Evolutionary conservation across 768 basidiomycete species (phyloP), one percentile per base, ranked within the genome.

Genomic region (Lenzites betulinus): DNA sequence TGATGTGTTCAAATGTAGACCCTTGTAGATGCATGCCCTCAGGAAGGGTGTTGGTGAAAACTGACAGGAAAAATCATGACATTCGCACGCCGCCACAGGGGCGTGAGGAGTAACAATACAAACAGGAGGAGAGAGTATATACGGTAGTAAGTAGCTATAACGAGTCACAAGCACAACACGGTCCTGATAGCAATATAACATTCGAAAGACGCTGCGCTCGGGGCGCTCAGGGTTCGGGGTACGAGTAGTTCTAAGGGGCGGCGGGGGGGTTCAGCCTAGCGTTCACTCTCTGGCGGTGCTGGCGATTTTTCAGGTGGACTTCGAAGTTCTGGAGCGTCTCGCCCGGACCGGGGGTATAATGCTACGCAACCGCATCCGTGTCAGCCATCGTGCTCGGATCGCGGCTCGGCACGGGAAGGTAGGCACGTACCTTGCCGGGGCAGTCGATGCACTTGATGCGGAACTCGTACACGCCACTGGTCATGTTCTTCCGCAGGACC

Each of bases 261-360:
- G 57, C 35, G 20, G 62, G 52, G 13, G 60, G 64, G 18, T 60
- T 56, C 41, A 78, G 26, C 44, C 91, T 87, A 23, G 83, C 81
- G 66, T 83, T 85, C 33, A 93, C 92, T 53, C 86, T 83, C 63
- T 83, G 80, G 39, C 92, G 85, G 74, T 94, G 92, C 70, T 84
- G 82, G 51, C 90, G 83, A 67, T 94, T 93, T 78, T 86, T 89
- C 54, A 99, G 76, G 76, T 99, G 96, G 12, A 97, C 90, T 70
- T 94, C 91, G 66, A 94, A 98, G 72, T 98, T 97, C 25, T 82
- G 79, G 50, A 98, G 74, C 12, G 92, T 91, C 74, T 95, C 89
- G 8, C 83, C 89, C 12, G 92, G 92, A 47, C 95, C 95, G 46
- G 94, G 87, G 67, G 90, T 92, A 79, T 97, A 98, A 58, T 97